Percentiles rank a stretch among this genome's conserved stretches.
Conservation (phyloP, 768 basidiomycete genomes). For the Rhodotorula toruloides region DNA sequence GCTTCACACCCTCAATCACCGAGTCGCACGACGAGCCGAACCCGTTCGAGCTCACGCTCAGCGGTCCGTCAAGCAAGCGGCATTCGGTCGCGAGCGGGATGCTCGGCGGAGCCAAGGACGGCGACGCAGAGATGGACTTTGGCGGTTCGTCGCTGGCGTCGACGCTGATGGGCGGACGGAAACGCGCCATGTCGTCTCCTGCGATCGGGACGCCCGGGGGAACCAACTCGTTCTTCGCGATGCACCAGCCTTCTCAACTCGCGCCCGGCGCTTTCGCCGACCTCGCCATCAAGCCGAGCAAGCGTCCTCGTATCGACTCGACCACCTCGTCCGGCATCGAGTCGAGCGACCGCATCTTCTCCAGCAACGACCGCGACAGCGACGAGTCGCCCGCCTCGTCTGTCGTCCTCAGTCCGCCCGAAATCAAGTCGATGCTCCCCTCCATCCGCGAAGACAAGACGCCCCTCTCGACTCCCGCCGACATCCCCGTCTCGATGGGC, state of each 20-base stretch:
- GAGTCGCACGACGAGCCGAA: slow-evolving; percentile 9
- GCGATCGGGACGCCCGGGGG: slow-evolving; percentile 26
- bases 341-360: slow-evolving; percentile 4
- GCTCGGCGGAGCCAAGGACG: background rate
- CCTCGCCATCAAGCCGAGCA: slow-evolving; percentile 11
- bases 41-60: slow-evolving; percentile 33
- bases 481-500: background rate
- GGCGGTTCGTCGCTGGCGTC: background rate
- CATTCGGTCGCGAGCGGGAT: background rate
- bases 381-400: slow-evolving; percentile 33
- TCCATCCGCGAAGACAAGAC: background rate
- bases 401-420: slow-evolving; percentile 14
- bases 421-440: background rate
- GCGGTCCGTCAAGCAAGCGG: slow-evolving; percentile 3
- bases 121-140: slow-evolving; percentile 11
- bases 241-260: background rate
- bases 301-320: slow-evolving; percentile 23
- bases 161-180: slow-evolving; percentile 5
- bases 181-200: slow-evolving; percentile 32
- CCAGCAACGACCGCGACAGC: background rate
- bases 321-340: background rate
- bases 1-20: slow-evolving; percentile 23
- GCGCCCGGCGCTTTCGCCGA: slow-evolving; percentile 2
- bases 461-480: background rate
- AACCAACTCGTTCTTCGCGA: background rate